A percentile compares a stretch with the other conserved stretches of the same genome.
phyloP scores from a whole-genome alignment of 768 basidiomycete genomes.

The Xerocomellus intermedius region DNA sequence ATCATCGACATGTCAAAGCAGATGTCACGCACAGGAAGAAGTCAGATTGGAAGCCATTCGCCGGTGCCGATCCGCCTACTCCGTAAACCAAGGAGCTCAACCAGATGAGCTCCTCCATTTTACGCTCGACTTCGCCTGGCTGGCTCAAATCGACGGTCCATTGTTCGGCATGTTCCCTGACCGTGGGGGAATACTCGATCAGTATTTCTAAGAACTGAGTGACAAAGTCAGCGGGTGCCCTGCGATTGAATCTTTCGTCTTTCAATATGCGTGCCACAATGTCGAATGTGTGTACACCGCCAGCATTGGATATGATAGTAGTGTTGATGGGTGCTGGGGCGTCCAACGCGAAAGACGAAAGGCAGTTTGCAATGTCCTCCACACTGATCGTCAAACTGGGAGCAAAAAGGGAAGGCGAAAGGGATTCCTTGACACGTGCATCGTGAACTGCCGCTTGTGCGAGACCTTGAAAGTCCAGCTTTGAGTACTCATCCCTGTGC shows the following conservation, averaged over 20 bases:
- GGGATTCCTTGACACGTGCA: slow-evolving; percentile 38
- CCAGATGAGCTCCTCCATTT: slow-evolving; percentile 65
- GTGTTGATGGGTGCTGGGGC: neutral
- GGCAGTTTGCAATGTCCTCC: neutral
- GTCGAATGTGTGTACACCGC: slow-evolving; percentile 38
- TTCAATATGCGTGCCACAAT: slow-evolving; percentile 52
- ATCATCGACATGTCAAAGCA: neutral
- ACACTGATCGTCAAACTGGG: neutral
- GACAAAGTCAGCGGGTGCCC: slow-evolving; percentile 14
- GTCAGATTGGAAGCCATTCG: slow-evolving; percentile 38
- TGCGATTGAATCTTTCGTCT: slow-evolving; percentile 37
- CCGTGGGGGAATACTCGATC: neutral
- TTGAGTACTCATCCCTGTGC: neutral
- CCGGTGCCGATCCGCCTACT: slow-evolving; percentile 53
- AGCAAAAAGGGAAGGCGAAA: slow-evolving; percentile 11
- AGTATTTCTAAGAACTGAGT: slow-evolving; percentile 17
- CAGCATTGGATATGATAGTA: neutral
- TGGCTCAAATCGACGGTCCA: slow-evolving; percentile 43
- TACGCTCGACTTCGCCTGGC: slow-evolving; percentile 44
- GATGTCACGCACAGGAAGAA: slow-evolving; percentile 49
- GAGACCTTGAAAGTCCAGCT: slow-evolving; percentile 18
- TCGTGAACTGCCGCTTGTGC: slow-evolving; percentile 24
- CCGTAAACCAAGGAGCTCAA: slow-evolving; percentile 52
- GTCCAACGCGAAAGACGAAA: slow-evolving; percentile 11
- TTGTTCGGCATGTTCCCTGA: slow-evolving; percentile 29